Percentiles rank a stretch among this genome's conserved stretches.
Conservation (phyloP, 2,329 filamentous ascomycete species). For the Claviceps lovelessii region DNA sequence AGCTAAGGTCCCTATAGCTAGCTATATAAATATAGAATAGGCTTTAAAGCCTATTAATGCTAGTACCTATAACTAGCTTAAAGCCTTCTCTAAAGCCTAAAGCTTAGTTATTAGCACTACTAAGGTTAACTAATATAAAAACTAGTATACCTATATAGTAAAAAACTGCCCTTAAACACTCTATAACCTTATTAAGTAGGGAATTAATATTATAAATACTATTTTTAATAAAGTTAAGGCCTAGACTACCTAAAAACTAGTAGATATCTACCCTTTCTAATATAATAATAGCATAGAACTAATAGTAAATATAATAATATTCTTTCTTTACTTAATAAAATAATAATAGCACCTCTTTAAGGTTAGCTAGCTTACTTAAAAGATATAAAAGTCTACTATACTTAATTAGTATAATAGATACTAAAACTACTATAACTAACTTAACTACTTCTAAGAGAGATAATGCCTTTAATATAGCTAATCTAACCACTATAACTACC, state of each 20-base stretch:
- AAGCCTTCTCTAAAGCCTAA: no score
- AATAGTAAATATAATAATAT: background rate
- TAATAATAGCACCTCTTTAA: background rate
- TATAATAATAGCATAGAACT: background rate
- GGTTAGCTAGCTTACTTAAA: background rate
- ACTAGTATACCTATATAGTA: no score
- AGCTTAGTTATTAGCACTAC: no score
- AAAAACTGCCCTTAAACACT: no score
- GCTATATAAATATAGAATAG: no score
- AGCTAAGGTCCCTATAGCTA: no score
- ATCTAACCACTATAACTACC: background rate
- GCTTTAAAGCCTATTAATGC: no score
- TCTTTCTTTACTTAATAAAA: background rate
- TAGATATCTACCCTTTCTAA: background rate
- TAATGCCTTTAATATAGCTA: background rate
- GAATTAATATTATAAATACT: background rate
- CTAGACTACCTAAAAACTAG: background rate
- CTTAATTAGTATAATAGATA: background rate
- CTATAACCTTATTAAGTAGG: no score
- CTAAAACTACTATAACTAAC: background rate
- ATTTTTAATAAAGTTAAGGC: background rate
- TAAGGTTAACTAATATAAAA: no score
- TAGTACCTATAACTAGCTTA: no score
- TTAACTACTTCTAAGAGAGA: background rate
- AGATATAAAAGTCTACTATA: background rate